phyloP scores from a whole-genome alignment of 2,329 filamentous ascomycete genomes.

The Calonectria naviculata region DNA sequence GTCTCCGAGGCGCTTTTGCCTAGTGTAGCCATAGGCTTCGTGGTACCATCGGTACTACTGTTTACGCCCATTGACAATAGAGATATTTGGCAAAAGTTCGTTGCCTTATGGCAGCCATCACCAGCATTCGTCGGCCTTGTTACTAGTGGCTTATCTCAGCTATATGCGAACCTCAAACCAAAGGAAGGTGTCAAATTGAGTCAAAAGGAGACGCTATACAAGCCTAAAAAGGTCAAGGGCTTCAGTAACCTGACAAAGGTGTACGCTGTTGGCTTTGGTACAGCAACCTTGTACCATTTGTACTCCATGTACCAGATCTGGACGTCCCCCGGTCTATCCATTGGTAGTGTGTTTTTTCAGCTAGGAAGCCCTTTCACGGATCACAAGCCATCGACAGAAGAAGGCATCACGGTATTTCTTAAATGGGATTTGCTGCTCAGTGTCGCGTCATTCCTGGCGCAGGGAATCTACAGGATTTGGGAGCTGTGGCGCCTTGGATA shows the following conservation, averaged over 20 bases:
- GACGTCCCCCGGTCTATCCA: background rate
- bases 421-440: background rate
- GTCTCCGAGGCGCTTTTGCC: background rate
- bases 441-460: background rate
- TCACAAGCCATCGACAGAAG: background rate
- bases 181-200: background rate
- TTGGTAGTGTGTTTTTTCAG: background rate
- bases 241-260: background rate
- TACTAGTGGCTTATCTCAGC: background rate
- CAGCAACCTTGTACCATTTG: background rate
- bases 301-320: background rate
- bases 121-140: background rate
- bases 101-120: background rate
- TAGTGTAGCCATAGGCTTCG: background rate
- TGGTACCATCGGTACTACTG: background rate
- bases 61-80: background rate
- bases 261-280: background rate
- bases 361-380: background rate
- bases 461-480: background rate
- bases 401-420: background rate
- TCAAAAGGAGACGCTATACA: background rate
- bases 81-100: background rate
- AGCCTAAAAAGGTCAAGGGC: background rate
- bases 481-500: background rate
- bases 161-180: background rate